Evolutionary conservation across 2,329 filamentous ascomycete species (phyloP), one percentile per base, ranked within the genome.

Genomic region (Epichloe uncinata): DNA sequence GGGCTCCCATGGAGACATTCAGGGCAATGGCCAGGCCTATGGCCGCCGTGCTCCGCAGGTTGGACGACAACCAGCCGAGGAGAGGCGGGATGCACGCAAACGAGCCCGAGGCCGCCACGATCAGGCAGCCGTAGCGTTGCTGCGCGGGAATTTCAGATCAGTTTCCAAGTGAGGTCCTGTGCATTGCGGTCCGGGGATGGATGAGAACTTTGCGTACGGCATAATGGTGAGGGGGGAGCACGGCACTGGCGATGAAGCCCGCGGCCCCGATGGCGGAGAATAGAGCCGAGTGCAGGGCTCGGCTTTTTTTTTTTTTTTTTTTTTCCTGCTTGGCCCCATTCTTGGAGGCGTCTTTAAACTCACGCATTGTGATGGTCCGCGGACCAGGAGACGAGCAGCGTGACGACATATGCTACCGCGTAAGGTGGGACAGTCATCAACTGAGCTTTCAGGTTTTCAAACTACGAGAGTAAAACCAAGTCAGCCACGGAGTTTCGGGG

Each of bases 81-180:
- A 87, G 71, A 0, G 82, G 81, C 0, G 84, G 82, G 43, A 86
- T 83, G 55, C 78, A 82, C 1, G 80, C 74, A 53, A 87, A 87
- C 0, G 82, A 72, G 1, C 84, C 83, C 2, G 77, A 75, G 1
- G 79, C 73, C 0, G 81, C 82, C 38, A 87, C 69, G 35, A 87
- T 83, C 9, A 87, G 73, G 53, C 81, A 84, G 36, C 79, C 82
- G 60, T 87, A 87, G n/a, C 84, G 78, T 15, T 3, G 77, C 71
- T 41, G 77, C 69, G 0, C 79, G 64, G 0, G 82, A n/a, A 8
- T 18, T 18, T 18, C n/a, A n/a, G n/a, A n/a, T n/a, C n/a, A n/a
- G n/a, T n/a, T n/a, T n/a, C n/a, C n/a, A n/a, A n/a, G n/a, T n/a
- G n/a, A n/a, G n/a, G n/a, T n/a, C n/a, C n/a, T 30, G 26, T 3